phyloP scores from a whole-genome alignment of 2,329 filamentous ascomycete genomes.

The Alternaria longipes region DNA sequence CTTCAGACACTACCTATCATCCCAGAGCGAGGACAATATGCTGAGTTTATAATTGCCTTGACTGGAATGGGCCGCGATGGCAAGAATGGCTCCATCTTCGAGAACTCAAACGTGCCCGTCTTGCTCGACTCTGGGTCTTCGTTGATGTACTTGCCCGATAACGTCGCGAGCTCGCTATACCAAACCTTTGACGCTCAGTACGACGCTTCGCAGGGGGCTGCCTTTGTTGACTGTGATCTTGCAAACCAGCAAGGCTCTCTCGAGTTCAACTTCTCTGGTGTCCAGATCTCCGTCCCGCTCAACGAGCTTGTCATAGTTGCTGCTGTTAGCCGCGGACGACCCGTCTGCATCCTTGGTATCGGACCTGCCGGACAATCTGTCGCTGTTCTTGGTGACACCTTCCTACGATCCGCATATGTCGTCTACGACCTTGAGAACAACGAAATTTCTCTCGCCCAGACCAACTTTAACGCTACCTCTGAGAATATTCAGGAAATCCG shows the following conservation, averaged over 20 bases:
- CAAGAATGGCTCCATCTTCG: conserved; percentile 55
- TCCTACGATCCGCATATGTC: conserved; percentile 69
- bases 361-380: conserved; percentile 58
- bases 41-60: conserved; percentile 63
- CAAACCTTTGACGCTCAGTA: conserved; percentile 53
- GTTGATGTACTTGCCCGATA: conserved; percentile 72
- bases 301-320: conserved; percentile 65
- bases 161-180: conserved; percentile 61
- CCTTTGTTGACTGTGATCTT: conserved; percentile 63
- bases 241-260: conserved; percentile 60
- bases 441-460: conserved; percentile 68
- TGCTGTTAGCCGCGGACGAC: conserved; percentile 52
- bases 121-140: conserved; percentile 81
- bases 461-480: conserved; percentile 65
- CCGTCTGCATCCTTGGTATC: conserved; percentile 60
- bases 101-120: conserved; percentile 59
- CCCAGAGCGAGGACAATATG: conserved; percentile 57
- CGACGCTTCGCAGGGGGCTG: conserved; percentile 53
- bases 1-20: conserved; percentile 70
- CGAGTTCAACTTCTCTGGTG: conserved; percentile 66
- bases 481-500: conserved; percentile 64
- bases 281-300: conserved; percentile 64
- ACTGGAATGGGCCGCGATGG: conserved; percentile 58
- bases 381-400: conserved; percentile 68
- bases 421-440: conserved; percentile 70